Evolutionary conservation across 257 asterid species (phyloP).

Genomic region (Catharanthus roseus): DNA sequence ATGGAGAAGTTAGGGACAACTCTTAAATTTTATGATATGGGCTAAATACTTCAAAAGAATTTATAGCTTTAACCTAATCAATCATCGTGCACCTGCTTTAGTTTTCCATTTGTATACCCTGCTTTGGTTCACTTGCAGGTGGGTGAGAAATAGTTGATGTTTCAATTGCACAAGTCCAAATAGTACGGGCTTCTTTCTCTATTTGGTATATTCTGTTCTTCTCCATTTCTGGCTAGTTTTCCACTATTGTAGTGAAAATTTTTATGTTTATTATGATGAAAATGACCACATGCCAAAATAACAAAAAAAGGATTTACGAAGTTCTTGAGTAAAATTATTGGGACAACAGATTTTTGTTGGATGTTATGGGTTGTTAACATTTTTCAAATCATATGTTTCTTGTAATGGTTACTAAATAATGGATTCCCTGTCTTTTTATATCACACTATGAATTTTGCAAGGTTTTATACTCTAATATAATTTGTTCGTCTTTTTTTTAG

Average conservation of each 20-base stretch:
- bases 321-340: background rate
- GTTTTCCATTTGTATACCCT: background rate
- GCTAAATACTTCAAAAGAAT: background rate
- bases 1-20: background rate
- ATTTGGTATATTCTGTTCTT: background rate
- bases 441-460: background rate
- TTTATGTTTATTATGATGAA: background rate
- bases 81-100: no score
- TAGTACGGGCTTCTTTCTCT: background rate
- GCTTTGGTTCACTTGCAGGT: background rate
- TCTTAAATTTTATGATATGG: background rate
- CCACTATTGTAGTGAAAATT: background rate
- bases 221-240: background rate
- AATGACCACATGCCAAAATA: background rate
- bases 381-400: background rate
- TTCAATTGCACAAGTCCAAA: background rate
- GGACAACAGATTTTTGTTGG: background rate
- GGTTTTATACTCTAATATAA: background rate
- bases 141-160: background rate
- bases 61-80: background rate
- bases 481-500: background rate
- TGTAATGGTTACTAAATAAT: background rate
- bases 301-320: background rate
- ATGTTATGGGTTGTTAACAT: background rate
- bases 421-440: background rate